Evolutionary conservation across 176 grass and related monocot species (phyloP).

Genomic region (Tillandsia leiboldiana): DNA sequence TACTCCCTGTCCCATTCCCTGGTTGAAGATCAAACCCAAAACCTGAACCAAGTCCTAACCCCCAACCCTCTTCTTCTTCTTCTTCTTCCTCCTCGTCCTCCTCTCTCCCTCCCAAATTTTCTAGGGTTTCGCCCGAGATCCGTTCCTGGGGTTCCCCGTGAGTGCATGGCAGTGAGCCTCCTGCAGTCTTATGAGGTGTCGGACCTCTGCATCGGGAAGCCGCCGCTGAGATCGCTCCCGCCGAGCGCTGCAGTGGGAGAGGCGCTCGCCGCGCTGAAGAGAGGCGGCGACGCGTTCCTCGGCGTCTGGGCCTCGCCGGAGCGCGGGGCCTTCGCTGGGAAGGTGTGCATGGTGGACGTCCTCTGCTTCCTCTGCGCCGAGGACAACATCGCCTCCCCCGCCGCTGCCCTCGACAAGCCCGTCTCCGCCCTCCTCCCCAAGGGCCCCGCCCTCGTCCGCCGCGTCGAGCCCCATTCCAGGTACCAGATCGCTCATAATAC

Average conservation of each 20-base stretch:
- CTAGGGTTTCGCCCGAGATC: slow-evolving; percentile 5
- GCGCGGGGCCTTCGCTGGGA: slow-evolving; percentile 1
- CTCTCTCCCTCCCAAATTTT: not conserved
- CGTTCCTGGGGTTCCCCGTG: no score
- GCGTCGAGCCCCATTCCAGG: slow-evolving; percentile 49
- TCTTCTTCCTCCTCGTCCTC: not conserved
- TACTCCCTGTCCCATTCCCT: no score
- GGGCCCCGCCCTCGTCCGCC: slow-evolving; percentile 18
- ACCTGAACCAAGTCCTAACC: no score
- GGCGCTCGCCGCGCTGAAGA: slow-evolving; percentile 27
- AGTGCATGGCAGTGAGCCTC: slow-evolving; percentile 45
- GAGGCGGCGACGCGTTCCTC: slow-evolving; percentile 15
- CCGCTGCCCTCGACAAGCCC: slow-evolving; percentile 33
- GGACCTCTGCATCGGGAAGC: slow-evolving; percentile 95
- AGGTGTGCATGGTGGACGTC: slow-evolving; percentile 47
- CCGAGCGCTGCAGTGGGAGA: slow-evolving; percentile 28
- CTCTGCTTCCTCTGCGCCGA: slow-evolving; percentile 56
- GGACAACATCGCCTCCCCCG: slow-evolving; percentile 24
- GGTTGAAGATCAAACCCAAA: no score
- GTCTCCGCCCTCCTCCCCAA: slow-evolving; percentile 34
- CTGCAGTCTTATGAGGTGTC: slow-evolving; percentile 48
- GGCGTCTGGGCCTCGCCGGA: slow-evolving; percentile 36
- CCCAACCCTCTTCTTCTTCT: not conserved
- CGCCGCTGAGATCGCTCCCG: slow-evolving; percentile 44
- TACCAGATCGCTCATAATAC: not conserved